Evolutionary conservation across 2,329 filamentous ascomycete species (phyloP).

Genomic region (Colletotrichum viniferum): DNA sequence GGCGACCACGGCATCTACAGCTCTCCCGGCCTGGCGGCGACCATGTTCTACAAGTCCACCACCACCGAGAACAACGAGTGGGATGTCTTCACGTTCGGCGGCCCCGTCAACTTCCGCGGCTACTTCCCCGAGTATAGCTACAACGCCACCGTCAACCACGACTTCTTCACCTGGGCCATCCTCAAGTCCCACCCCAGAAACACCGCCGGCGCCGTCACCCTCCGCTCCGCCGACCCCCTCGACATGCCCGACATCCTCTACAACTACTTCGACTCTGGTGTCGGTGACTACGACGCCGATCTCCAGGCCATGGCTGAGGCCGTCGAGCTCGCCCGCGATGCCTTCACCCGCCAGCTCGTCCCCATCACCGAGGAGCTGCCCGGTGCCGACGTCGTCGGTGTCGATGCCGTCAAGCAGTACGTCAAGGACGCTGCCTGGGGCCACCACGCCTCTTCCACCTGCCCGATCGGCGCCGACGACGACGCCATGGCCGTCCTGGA

Average conservation of each 20-base stretch:
- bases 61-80: slow-evolving; percentile 26
- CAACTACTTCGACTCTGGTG: slow-evolving; percentile 61
- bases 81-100: slow-evolving; percentile 41
- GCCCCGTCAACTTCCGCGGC: slow-evolving; percentile 41
- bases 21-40: slow-evolving; percentile 25
- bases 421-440: slow-evolving; percentile 36
- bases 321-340: slow-evolving; percentile 54
- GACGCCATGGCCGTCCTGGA: slow-evolving; percentile 49
- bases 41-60: slow-evolving; percentile 33
- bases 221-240: slow-evolving; percentile 65
- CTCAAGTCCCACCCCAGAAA: slow-evolving; percentile 70
- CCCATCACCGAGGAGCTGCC: slow-evolving; percentile 23
- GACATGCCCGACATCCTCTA: slow-evolving; percentile 68
- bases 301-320: slow-evolving; percentile 61
- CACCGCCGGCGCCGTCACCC: slow-evolving; percentile 62
- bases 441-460: slow-evolving; percentile 37
- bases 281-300: slow-evolving; percentile 49
- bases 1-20: slow-evolving; percentile 44
- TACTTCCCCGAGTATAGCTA: slow-evolving; percentile 42
- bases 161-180: slow-evolving; percentile 50
- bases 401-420: slow-evolving; percentile 26
- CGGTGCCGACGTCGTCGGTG: slow-evolving; percentile 17
- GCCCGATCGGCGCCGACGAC: slow-evolving; percentile 34
- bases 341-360: slow-evolving; percentile 33
- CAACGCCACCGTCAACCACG: slow-evolving; percentile 33